These are phyloP conservation scores for Panicum miliaceum DNA, from an alignment of 176 grass and related monocot genomes.

Conservation along the genomic window DNA sequence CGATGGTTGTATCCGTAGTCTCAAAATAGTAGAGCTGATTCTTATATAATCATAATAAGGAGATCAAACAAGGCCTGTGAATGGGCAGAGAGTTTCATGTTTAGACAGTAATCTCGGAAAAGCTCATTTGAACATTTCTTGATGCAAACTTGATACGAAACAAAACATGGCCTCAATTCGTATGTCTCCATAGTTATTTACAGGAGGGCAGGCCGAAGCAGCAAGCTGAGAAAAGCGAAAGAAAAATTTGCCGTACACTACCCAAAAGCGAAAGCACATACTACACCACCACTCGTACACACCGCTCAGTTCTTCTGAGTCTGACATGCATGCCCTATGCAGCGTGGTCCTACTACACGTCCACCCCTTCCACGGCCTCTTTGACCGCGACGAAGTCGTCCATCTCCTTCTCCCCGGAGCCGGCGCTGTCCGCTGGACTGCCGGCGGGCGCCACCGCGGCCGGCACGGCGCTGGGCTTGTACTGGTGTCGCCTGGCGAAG, in stretches of 20 bases:
- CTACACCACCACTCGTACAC: background rate
- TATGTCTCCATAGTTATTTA: conserved; percentile 18
- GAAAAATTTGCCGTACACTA: background rate
- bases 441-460: conserved; percentile 25
- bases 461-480: conserved; percentile 41
- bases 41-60: no score
- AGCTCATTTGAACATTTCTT: background rate
- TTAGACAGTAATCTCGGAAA: background rate
- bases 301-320: background rate
- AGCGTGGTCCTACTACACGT: conserved; percentile 45
- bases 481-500: conserved; percentile 57
- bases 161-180: background rate
- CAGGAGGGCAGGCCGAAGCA: conserved; percentile 27
- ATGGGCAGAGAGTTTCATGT: no score
- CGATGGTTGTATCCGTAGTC: no score
- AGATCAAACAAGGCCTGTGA: no score
- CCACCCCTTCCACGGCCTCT: conserved; percentile 61
- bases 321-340: background rate
- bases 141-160: background rate
- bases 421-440: conserved; percentile 26
- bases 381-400: conserved; percentile 47
- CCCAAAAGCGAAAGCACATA: background rate
- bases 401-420: conserved; percentile 33
- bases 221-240: background rate
- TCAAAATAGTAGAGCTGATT: no score